Base-by-base conservation (phyloP, 106 monocot genomes). In the Cymbidium sinense region DNA sequence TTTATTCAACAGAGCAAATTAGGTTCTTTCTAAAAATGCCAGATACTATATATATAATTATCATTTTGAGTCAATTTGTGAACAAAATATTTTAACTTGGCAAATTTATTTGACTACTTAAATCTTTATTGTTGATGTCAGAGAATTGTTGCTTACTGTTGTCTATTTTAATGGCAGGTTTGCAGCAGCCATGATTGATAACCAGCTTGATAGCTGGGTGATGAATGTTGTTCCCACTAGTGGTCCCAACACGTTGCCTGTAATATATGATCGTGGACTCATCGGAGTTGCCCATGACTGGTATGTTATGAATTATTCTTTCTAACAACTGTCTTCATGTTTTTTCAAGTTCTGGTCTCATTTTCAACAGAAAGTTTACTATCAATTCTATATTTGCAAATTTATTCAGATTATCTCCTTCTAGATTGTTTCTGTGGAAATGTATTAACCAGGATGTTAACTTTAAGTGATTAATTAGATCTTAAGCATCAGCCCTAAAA, bases 261-360 rank as follows among this genome's bases (percentile, higher is more conserved):
- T 92, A 52, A 91, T 98, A 65, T 98, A 91, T 79, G 96, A 98
- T 74, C 91, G 96, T 36, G 96, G 96, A 75, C 94, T 98, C 81
- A 77, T 94, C 65, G 96, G 96, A 75, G 94, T 88, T 21, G 58
- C 82, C 61, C 96, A 98, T 94, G 96, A 98, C 79, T 98, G 96
- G 96, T 98, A 91, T 73, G 25, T 28, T 27, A 33, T 74, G 21
- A 30, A 27, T 44, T 74, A 1, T 74, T 44, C 5, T 44, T 27
- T 74, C 7, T 44, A 15, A 43, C 21, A 44, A 23, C 2, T 21
- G 34, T 20, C 2, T 1, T 43, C 0, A 44, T 74, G 74, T 43
- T 74, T 74, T 25, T 74, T 25, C 27, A 43, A 37, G 41, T 74
- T 44, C 19, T 47, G n/a, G 8, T 74, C 47, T 27, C 27, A 10